Evolutionary conservation across 202 grass and related monocot genomes (phyloP), one percentile per base, ranked within the genome.

Genomic region (Musa balbisiana): DNA sequence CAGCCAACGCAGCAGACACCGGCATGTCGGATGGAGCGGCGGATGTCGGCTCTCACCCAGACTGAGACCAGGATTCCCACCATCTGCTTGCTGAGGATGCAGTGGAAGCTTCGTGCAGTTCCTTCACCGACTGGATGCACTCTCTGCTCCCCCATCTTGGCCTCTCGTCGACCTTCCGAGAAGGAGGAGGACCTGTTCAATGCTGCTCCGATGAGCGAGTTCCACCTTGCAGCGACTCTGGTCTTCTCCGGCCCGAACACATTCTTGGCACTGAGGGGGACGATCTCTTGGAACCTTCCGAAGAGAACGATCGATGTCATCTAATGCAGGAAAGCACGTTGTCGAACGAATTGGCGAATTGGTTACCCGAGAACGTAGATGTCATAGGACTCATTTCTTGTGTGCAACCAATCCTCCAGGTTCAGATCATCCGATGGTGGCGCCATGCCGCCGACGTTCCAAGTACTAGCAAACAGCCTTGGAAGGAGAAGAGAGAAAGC

Each of bases 51-150:
- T 49, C 85, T 87, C 59, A 78, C 84, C 94, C 94, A 98, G 12
- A 98, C 80, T 12, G 91, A 91, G 23, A 75, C 67, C 53, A 93
- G 84, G 77, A 98, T 89, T 70, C 94, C 94, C 11, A 98, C 91
- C 94, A 98, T 98, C 82, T 94, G 90, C 84, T 98, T 89, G 81
- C 87, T 94, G 78, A 85, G 84, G 81, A 94, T 88, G 81, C 91
- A 98, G 81, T 77, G 87, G 72, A 89, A 94, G 55, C 68, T 24
- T 56, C 71, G 76, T 77, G 4, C 71, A n/a, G 74, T 84, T 73
- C 75, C 81, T 50, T 80, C 72, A 13, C 74, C 73, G 22, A 92
- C 81, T 14, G 92, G 87, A 54, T 92, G 67, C 73, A 90, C 87
- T 72, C 82, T 90, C 80, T 90, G 87, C 76, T 75, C 72, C 10